These are phyloP conservation scores for Cercospora sp. DNA, from an alignment of 2,329 filamentous ascomycete genomes.

Conservation along the genomic window DNA sequence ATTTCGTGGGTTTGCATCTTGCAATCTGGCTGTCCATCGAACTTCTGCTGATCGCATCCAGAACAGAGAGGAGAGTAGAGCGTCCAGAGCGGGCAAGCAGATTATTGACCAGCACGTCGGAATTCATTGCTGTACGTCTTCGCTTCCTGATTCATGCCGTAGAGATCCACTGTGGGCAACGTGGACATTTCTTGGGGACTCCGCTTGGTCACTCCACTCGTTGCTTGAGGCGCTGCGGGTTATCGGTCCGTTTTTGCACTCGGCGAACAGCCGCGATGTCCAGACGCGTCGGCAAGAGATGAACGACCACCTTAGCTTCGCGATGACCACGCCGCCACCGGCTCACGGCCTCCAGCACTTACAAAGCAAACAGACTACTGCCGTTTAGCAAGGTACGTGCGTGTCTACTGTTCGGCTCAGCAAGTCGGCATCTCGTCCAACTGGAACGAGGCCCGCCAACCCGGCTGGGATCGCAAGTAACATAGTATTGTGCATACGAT, in stretches of 20 bases:
- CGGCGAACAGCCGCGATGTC: background rate
- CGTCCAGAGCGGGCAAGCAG: background rate
- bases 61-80: background rate
- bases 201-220: constrained; percentile 8
- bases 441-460: background rate
- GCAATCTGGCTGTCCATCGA: background rate
- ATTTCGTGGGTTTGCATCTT: background rate
- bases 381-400: background rate
- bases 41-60: background rate
- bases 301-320: constrained; percentile 2
- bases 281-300: constrained; percentile 11
- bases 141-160: background rate
- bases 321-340: background rate
- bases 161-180: constrained; percentile 7
- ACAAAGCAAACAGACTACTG: constrained; percentile 5
- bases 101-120: constrained; percentile 2
- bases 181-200: constrained; percentile 7
- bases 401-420: background rate
- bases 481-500: background rate
- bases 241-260: constrained; percentile 13
- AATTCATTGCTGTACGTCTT: constrained; percentile 3
- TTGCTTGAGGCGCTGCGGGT: constrained; percentile 6
- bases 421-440: background rate
- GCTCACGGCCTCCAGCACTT: background rate
- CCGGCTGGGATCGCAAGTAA: background rate